Evolutionary conservation across 257 asterid genomes (phyloP).

Genomic region (Pogostemon cablin): DNA sequence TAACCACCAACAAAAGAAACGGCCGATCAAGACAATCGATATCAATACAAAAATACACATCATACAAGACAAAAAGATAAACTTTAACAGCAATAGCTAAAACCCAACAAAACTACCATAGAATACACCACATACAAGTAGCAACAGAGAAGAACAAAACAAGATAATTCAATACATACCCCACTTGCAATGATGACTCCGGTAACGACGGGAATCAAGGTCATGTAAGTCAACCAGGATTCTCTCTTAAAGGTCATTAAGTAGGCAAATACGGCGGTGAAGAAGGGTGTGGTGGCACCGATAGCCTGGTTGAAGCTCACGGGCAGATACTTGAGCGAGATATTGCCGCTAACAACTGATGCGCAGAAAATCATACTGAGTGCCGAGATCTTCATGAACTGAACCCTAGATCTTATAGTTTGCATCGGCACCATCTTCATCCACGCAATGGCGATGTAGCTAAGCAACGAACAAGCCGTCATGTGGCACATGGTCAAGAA

Average conservation of each 20-base stretch:
- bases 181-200: slow-evolving; percentile 87
- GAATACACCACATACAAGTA: slow-evolving; percentile 13
- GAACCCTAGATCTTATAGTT: slow-evolving; percentile 83
- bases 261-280: slow-evolving; percentile 82
- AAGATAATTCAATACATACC: slow-evolving; percentile 46
- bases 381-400: slow-evolving; percentile 81
- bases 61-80: slow-evolving; percentile 6
- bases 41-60: neutral
- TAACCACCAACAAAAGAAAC: slow-evolving; percentile 12
- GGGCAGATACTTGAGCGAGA: slow-evolving; percentile 79
- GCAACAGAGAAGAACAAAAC: neutral
- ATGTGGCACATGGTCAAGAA: slow-evolving; percentile 88
- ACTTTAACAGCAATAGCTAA: slow-evolving; percentile 18
- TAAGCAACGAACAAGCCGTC: slow-evolving; percentile 84
- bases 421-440: slow-evolving; percentile 90
- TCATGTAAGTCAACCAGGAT: slow-evolving; percentile 75
- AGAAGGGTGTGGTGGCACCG: slow-evolving; percentile 90
- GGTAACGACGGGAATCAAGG: slow-evolving; percentile 76
- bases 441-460: slow-evolving; percentile 94
- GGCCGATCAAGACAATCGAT: slow-evolving; percentile 19
- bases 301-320: slow-evolving; percentile 90
- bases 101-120: slow-evolving; percentile 6
- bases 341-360: slow-evolving; percentile 85
- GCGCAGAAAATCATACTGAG: slow-evolving; percentile 74
- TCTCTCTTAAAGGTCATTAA: slow-evolving; percentile 73